Evolutionary conservation across 2,329 filamentous ascomycete genomes (phyloP), one percentile per base, ranked within the genome.

Genomic region (Ramularia collo-cygni): DNA sequence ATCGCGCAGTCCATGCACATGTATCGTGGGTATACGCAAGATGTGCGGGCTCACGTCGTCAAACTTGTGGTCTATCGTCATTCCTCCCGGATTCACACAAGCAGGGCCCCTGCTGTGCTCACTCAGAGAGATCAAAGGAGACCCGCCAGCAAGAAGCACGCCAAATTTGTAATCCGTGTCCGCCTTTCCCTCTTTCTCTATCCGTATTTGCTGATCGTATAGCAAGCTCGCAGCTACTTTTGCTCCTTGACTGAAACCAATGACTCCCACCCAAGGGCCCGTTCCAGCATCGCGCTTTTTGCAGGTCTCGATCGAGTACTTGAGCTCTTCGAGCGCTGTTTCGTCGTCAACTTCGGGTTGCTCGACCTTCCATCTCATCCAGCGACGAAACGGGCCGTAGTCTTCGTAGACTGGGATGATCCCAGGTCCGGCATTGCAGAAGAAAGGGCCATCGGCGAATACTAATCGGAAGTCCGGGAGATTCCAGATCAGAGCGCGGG

Each of bases 391-490:
- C 2, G 84, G 83, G 0, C 74, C 82, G 44, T 69, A 73, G 44
- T 77, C 71, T 31, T 71, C 73, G 59, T 85, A 89, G 4, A 85
- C 79, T 10, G 70, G 61, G 14, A 77, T 61, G 10, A 88, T 75
- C 48, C 75, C 79, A 0, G 77, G 70, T 28, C 81, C 79, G 1
- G 82, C 65, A 2, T 68, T 59, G 48, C 76, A 81, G 41, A 71
- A 67, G 59, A 80, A 84, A 1, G 83, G 83, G 0, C 70, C 84
- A 51, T 88, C 76, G 48, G 76, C 77, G 64, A 83, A 90, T 55
- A 83, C 77, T 48, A 88, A 72, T 28, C 84, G 78, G 60, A 87
- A 86, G 32, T 71, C 62, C 5, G 70, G 35, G 1, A 87, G 72
- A 38, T 65, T 56, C 33, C 59, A 56, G 38, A 68, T 64, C 5